Base-by-base conservation (phyloP, 106 monocot genomes). In the Dioscorea dumetorum region DNA sequence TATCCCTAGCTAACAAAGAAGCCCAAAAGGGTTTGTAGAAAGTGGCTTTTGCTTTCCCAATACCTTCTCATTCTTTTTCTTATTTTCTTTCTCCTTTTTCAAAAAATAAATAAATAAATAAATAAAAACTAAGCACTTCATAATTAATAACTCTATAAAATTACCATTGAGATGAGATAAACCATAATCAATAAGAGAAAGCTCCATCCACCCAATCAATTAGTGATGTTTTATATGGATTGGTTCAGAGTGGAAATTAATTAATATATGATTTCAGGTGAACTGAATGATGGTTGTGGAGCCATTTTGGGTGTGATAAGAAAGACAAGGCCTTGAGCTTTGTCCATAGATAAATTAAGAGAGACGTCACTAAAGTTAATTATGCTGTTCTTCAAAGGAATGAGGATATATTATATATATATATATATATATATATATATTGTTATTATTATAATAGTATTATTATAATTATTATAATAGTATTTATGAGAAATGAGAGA, bases 351-450 rank as follows among this genome's bases (percentile, higher is more conserved):
- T 82, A 82, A 82, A 28, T 28, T 28, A 28, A 82, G 77, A 50
- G 62, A 66, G 58, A 82, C 77, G 72, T 77, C 82, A 82, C 69
- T 28, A 74, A 82, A 78, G 78, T 50, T 51, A 7, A 4, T 2
- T 19, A 58, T 76, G 67, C 57, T 75, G 31, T 48, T 67, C 61
- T 81, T 66, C 57, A 50, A 65, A 72, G 54, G 22, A 64, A 67
- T 33, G 54, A 20, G 41, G 53, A 17, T 1, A 24, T 56, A 41
- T n/a, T 41, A 41, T 41, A 8, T 41, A 41, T 41, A 41, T 41
- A 24, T 56, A 41, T 41, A 41, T 41, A 8, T 41, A 24, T 56
- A 41, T 41, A 41, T 41, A 8, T 41, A 41, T 41, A 41, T 41
- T 8, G 6, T 8, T 41, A 10, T 41, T 8, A 41, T 8, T 41